Percentiles rank a stretch among this genome's conserved stretches.
Evolutionary conservation across 306 rosid species (phyloP).

Genomic region (Acacia crassicarpa): DNA sequence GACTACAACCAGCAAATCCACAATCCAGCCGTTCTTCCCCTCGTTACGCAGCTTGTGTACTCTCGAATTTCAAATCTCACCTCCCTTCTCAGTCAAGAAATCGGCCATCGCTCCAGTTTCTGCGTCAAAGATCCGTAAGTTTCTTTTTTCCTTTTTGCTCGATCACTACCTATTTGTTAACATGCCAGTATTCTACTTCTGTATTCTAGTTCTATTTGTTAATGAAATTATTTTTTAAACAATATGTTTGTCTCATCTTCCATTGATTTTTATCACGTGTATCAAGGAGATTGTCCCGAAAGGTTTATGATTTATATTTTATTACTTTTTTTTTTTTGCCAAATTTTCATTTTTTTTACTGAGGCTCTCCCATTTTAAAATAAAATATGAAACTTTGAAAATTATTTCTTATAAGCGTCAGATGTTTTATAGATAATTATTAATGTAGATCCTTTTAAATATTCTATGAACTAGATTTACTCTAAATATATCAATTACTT

Average conservation of each 20-base stretch:
- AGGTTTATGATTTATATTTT: not conserved
- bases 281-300: not conserved
- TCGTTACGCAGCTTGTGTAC: constrained; percentile 63
- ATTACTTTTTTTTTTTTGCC: not conserved
- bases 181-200: not conserved
- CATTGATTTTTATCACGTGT: not conserved
- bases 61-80: constrained; percentile 67
- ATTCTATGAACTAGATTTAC: not conserved
- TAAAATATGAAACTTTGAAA: not conserved
- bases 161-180: not conserved
- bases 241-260: not conserved
- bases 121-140: constrained; percentile 84
- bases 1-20: constrained; percentile 52
- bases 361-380: not conserved
- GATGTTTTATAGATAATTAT: not conserved
- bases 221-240: not conserved
- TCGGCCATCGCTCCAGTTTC: constrained; percentile 57
- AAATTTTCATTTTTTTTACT: not conserved
- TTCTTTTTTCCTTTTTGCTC: not conserved
- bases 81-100: constrained; percentile 47
- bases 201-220: no score
- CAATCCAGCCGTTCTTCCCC: constrained; percentile 70
- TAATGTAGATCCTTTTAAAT: not conserved
- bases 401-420: not conserved
- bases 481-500: not conserved